phyloP scores from a whole-genome alignment of 208 protist genomes.

The Trypanosoma rangeli region DNA sequence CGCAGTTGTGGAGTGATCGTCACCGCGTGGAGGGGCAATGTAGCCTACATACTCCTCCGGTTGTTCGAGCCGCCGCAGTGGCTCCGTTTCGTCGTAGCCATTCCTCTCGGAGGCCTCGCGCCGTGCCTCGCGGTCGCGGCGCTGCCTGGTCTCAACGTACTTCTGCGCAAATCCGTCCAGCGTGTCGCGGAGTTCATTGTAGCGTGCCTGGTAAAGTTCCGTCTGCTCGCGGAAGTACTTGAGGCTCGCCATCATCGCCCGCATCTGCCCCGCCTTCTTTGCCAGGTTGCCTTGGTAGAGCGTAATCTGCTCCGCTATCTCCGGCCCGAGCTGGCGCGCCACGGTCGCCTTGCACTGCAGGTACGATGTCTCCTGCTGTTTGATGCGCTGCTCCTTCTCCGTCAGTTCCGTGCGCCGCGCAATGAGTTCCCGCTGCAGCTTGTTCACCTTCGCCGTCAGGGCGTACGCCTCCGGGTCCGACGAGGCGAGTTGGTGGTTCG shows the following conservation, averaged over 20 bases:
- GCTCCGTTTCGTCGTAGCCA: slow-evolving; percentile 9
- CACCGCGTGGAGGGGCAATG: slow-evolving; percentile 38
- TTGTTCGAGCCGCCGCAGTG: not conserved
- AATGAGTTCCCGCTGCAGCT: slow-evolving; percentile 95
- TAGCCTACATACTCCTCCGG: slow-evolving; percentile 45
- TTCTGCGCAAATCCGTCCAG: slow-evolving; percentile 51
- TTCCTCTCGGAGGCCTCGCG: slow-evolving; percentile 9
- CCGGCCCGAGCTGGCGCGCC: slow-evolving; percentile 93
- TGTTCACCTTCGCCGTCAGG: slow-evolving; percentile 94
- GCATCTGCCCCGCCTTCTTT: slow-evolving; percentile 94
- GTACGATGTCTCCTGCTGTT: slow-evolving; percentile 92
- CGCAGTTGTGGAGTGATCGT: not conserved
- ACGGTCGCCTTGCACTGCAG: slow-evolving; percentile 93
- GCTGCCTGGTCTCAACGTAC: slow-evolving; percentile 31
- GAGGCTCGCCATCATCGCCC: slow-evolving; percentile 78
- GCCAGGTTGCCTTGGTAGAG: slow-evolving; percentile 92
- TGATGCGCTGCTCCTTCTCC: slow-evolving; percentile 92
- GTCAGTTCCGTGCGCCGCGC: slow-evolving; percentile 92
- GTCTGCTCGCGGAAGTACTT: slow-evolving; percentile 85
- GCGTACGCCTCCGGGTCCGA: slow-evolving; percentile 94
- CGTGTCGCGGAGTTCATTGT: slow-evolving; percentile 67
- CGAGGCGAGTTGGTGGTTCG: slow-evolving; percentile 95
- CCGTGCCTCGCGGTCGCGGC: slow-evolving; percentile 1
- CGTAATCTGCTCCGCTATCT: slow-evolving; percentile 95
- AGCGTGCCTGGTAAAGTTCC: slow-evolving; percentile 63